Conservation (phyloP, 768 basidiomycete species). For the Suillus subluteus region DNA sequence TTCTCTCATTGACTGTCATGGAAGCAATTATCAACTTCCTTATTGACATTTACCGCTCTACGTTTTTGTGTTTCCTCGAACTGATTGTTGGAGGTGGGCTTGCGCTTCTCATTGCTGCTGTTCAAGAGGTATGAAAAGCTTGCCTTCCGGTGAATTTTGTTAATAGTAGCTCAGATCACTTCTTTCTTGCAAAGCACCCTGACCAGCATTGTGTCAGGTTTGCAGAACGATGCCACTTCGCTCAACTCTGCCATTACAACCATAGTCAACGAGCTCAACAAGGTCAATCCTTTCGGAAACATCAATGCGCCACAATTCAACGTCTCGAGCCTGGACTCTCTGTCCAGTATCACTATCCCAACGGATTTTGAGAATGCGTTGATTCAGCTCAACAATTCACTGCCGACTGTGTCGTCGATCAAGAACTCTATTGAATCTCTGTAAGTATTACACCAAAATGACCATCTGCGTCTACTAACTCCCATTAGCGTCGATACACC, state of each 20-base stretch:
- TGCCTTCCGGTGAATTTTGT: conserved; percentile 4
- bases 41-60: conserved; percentile 89
- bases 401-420: conserved; percentile 80
- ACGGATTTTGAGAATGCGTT: conserved; percentile 74
- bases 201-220: conserved; percentile 61
- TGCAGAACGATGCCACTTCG: conserved; percentile 68
- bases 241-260: conserved; percentile 71
- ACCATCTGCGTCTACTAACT: conserved; percentile 7
- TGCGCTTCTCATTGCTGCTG: conserved; percentile 78
- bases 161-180: conserved; percentile 58
- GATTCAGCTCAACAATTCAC: conserved; percentile 72
- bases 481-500: conserved; percentile 72
- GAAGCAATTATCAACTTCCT: conserved; percentile 91
- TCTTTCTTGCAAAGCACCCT: conserved; percentile 65
- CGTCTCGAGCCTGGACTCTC: conserved; percentile 71
- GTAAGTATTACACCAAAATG: conserved; percentile 47
- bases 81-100: conserved; percentile 84
- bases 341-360: conserved; percentile 83
- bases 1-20: conserved; percentile 79
- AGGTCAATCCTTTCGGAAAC: conserved; percentile 70
- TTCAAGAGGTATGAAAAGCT: conserved; percentile 66
- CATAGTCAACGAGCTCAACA: conserved; percentile 73
- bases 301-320: conserved; percentile 72
- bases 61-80: conserved; percentile 93
- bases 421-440: conserved; percentile 67